phyloP scores from a whole-genome alignment of 2,329 filamentous ascomycete species.

The Sporothrix brasiliensis region DNA sequence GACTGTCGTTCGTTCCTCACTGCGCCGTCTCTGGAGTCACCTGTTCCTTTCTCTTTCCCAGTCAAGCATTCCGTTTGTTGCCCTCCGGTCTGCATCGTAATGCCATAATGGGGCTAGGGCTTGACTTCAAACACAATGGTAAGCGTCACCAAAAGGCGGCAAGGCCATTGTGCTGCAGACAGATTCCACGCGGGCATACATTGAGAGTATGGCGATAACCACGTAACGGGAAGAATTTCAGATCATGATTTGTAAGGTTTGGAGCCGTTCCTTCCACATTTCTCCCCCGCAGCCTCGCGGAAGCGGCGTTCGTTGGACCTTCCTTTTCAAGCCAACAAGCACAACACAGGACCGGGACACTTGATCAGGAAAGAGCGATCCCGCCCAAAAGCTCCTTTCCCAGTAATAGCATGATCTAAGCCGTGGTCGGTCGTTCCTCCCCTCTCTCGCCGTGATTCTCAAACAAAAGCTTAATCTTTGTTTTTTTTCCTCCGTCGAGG shows the following conservation, averaged over 20 bases:
- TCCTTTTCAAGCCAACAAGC: constrained; percentile 17
- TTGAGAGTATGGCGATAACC: not conserved
- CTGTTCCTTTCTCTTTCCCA: not conserved
- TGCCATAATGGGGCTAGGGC: not conserved
- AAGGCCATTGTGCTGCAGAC: not conserved
- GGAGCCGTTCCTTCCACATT: constrained; percentile 4
- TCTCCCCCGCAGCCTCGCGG: constrained; percentile 3
- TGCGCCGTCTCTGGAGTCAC: not conserved
- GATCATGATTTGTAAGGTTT: constrained; percentile 15
- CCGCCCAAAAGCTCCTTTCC: constrained; percentile 1
- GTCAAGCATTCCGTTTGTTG: not conserved
- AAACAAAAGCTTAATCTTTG: constrained; percentile 21
- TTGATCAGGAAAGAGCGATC: constrained; percentile 28
- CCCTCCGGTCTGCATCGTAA: not conserved
- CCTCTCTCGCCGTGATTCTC: constrained; percentile 16
- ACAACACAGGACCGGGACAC: constrained; percentile 17
- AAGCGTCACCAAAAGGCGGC: not conserved
- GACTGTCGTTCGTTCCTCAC: not conserved
- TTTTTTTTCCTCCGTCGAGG: constrained; percentile 8
- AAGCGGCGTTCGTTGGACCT: constrained; percentile 21
- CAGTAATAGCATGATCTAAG: not conserved
- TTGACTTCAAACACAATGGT: not conserved
- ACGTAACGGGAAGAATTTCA: too few species aligned
- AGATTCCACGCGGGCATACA: not conserved
- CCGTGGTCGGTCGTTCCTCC: not conserved